phyloP scores from a whole-genome alignment of 176 grass and related monocot species.

The Sorghum bicolor region Sorghum_bicolor_NCBIv3 NC_012873.2:52952501-52953000 shows the following conservation, averaged over 20 bases:
- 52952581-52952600: slow-evolving; percentile 60
- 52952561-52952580: slow-evolving; percentile 41
- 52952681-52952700: not conserved
- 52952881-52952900: slow-evolving; percentile 59
- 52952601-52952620: slow-evolving; percentile 48
- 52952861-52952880: slow-evolving; percentile 62
- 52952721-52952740: slow-evolving; percentile 68
- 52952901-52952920: slow-evolving; percentile 49
- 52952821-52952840: slow-evolving; percentile 31
- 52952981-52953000: slow-evolving; percentile 47
- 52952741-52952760: slow-evolving; percentile 76
- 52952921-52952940: slow-evolving; percentile 24
- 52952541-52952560: slow-evolving; percentile 44
- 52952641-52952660: slow-evolving; percentile 67
- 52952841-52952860: slow-evolving; percentile 38
- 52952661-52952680: slow-evolving; percentile 44
- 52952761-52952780: slow-evolving; percentile 28
- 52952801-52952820: not conserved
- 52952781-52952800: slow-evolving; percentile 56
- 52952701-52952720: slow-evolving; percentile 46
- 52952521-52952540: slow-evolving; percentile 63
- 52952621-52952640: slow-evolving; percentile 59
- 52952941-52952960: slow-evolving; percentile 9
- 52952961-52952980: slow-evolving; percentile 5
- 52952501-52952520: slow-evolving; percentile 59